Percentiles rank a stretch among this genome's conserved stretches.
Conservation (phyloP, 192 early-diverging fungal genomes). For the Geosiphon pyriformis region DNA sequence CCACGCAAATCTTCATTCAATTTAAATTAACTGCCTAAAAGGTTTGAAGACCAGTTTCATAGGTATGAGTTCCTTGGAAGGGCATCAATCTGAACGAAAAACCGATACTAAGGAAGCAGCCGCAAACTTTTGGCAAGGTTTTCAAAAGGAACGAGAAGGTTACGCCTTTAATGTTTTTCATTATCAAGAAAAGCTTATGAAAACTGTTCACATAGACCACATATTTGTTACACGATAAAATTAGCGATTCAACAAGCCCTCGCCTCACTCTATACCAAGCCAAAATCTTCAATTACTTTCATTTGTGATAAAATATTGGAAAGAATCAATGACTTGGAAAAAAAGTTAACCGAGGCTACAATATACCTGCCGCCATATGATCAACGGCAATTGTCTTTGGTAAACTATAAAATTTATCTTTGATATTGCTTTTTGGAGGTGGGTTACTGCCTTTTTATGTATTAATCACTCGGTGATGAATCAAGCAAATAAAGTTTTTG, state of each 20-base stretch:
- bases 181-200: neutral
- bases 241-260: neutral
- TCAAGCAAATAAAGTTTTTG: slow-evolving; percentile 46
- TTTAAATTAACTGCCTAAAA: no score
- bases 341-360: slow-evolving; percentile 55
- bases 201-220: no score
- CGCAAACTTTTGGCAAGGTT: slow-evolving; percentile 22
- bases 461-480: slow-evolving; percentile 13
- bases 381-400: slow-evolving; percentile 54
- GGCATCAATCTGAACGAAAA: no score
- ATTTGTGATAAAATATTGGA: slow-evolving; percentile 34
- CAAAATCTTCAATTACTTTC: slow-evolving; percentile 11
- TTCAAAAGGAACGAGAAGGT: slow-evolving; percentile 21
- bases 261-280: neutral
- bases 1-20: no score
- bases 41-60: no score
- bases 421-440: neutral
- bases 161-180: neutral
- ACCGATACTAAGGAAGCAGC: slow-evolving; percentile 16
- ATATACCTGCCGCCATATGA: slow-evolving; percentile 64
- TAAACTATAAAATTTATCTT: slow-evolving; percentile 19
- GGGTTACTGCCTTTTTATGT: neutral
- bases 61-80: no score
- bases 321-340: slow-evolving; percentile 52
- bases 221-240: slow-evolving; percentile 1